Evolutionary conservation across 2,329 filamentous ascomycete species (phyloP).

Genomic region (Lecanicillium sp.): DNA sequence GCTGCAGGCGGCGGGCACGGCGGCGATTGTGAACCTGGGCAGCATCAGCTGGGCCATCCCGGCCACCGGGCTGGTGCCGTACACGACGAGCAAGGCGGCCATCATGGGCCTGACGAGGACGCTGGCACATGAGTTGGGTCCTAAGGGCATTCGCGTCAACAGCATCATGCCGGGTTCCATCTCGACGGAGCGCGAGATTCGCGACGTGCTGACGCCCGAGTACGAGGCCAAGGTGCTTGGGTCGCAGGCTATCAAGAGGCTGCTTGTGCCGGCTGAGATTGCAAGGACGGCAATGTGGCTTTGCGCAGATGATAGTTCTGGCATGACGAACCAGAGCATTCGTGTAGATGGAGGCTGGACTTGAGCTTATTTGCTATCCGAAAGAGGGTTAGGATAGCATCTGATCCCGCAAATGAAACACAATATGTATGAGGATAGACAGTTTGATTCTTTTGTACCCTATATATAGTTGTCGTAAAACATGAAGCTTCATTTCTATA

Average conservation of each 20-base stretch:
- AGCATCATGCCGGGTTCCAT: slow-evolving; percentile 42
- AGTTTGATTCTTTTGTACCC: no score
- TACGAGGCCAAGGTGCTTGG: slow-evolving; percentile 28
- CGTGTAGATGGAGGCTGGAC: slow-evolving; percentile 25
- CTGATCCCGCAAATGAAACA: no score
- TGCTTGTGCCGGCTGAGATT: slow-evolving; percentile 33
- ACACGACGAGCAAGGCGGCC: slow-evolving; percentile 52
- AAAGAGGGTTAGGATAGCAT: no score
- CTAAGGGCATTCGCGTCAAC: slow-evolving; percentile 41
- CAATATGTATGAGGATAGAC: no score
- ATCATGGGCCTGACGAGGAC: slow-evolving; percentile 52
- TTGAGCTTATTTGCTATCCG: slow-evolving; percentile 14
- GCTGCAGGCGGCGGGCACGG: slow-evolving; percentile 56
- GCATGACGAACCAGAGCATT: slow-evolving; percentile 33
- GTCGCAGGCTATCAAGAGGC: slow-evolving; percentile 33
- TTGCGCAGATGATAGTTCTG: slow-evolving; percentile 37
- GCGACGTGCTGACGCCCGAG: slow-evolving; percentile 34
- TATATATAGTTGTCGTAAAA: no score
- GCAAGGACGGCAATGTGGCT: slow-evolving; percentile 38
- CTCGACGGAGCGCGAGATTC: slow-evolving; percentile 35
- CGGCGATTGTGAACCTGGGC: slow-evolving; percentile 47
- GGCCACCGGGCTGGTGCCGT: slow-evolving; percentile 48
- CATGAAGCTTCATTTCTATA: no score
- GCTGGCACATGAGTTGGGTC: slow-evolving; percentile 49
- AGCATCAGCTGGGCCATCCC: slow-evolving; percentile 42